phyloP scores from a whole-genome alignment of 805 yeast genomes.

The Candida argentea region DNA sequence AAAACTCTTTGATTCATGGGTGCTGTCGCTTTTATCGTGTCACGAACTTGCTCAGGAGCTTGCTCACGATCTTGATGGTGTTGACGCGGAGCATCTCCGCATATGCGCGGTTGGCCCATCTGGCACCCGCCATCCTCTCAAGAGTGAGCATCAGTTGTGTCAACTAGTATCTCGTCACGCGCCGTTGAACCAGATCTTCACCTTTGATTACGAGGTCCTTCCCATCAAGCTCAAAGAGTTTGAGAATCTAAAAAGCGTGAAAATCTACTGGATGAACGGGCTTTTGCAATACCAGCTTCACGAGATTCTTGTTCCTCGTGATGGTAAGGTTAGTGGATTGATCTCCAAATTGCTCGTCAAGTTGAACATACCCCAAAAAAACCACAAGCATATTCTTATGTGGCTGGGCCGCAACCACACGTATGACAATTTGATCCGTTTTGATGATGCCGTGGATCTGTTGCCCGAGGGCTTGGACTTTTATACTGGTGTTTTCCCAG shows the following conservation, averaged over 20 bases:
- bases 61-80: conserved; percentile 36
- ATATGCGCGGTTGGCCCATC: conserved; percentile 51
- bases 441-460: conserved; percentile 24
- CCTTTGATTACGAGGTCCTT: conserved; percentile 66
- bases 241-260: conserved; percentile 63
- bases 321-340: conserved; percentile 47
- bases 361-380: conserved; percentile 39
- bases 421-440: conserved; percentile 26
- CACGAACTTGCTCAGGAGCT: conserved; percentile 52
- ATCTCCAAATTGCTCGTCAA: conserved; percentile 47
- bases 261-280: conserved; percentile 62
- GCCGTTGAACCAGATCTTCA: conserved; percentile 32
- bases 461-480: conserved; percentile 25
- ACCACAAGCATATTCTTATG: conserved; percentile 36
- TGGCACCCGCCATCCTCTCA: conserved; percentile 45
- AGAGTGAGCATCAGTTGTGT: conserved; percentile 23
- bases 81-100: conserved; percentile 53
- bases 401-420: conserved; percentile 45
- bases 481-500: conserved; percentile 33
- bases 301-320: conserved; percentile 61
- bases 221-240: conserved; percentile 65
- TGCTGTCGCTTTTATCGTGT: conserved; percentile 51
- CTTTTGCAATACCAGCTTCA: conserved; percentile 58
- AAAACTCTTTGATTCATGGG: conserved; percentile 51
- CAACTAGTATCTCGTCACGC: conserved; percentile 32